Evolutionary conservation across 305 asterid genomes (phyloP).

Genomic region (Fraxinus floribunda): DNA sequence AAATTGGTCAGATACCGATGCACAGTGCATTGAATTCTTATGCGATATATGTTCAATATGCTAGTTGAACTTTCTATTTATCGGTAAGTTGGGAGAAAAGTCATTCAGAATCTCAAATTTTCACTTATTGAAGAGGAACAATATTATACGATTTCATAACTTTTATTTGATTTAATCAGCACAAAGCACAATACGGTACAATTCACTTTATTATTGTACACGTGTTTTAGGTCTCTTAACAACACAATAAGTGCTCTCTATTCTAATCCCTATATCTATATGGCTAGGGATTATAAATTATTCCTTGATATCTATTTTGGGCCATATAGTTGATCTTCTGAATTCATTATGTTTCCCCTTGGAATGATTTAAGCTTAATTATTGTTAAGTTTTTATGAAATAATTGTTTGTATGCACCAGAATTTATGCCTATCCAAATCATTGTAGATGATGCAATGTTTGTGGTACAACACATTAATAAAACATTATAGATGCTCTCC

Average conservation of each 20-base stretch:
- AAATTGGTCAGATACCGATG: neutral
- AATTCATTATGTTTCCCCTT: neutral
- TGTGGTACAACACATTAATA: neutral
- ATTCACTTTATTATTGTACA: neutral
- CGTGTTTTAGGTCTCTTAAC: neutral
- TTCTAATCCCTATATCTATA: neutral
- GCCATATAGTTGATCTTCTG: slow-evolving; percentile 4
- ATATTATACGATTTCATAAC: neutral
- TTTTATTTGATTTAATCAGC: neutral
- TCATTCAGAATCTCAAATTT: neutral
- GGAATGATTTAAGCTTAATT: neutral
- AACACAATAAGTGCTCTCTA: neutral
- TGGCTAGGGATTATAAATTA: neutral
- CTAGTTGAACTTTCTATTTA: neutral
- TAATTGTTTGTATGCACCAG: neutral
- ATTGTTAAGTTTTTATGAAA: neutral
- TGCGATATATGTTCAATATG: neutral
- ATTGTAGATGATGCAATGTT: slow-evolving; percentile 10
- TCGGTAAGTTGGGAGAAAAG: neutral
- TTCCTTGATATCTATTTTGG: slow-evolving; percentile 7
- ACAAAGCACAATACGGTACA: neutral
- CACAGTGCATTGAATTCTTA: neutral
- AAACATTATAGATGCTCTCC: slow-evolving; percentile 2
- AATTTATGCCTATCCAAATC: slow-evolving; percentile 10
- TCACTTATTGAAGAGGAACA: neutral